phyloP scores from a whole-genome alignment of 805 yeast species.

The Danielia reshetovae region DNA sequence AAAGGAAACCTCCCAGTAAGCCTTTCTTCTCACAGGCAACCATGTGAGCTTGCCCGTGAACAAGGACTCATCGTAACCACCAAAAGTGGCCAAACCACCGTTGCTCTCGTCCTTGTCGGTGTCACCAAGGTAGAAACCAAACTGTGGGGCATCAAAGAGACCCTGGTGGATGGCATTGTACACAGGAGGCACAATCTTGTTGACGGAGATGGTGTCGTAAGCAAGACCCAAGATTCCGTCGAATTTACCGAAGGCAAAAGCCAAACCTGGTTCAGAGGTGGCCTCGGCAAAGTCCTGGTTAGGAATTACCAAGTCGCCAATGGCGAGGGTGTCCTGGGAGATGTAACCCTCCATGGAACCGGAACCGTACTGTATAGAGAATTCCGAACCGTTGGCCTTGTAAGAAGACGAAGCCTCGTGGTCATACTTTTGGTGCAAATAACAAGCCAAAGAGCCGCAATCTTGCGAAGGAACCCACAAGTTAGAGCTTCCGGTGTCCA shows the following conservation, averaged over 20 bases:
- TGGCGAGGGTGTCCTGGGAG: conserved; percentile 74
- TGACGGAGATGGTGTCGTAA: conserved; percentile 85
- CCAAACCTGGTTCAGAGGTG: conserved; percentile 94
- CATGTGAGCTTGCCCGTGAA: conserved; percentile 84
- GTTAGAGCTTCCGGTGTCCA: conserved; percentile 96
- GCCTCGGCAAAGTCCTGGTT: conserved; percentile 96
- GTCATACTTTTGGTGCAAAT: conserved; percentile 87
- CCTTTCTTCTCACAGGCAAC: conserved; percentile 98
- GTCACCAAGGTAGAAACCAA: conserved; percentile 89
- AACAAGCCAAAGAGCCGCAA: conserved; percentile 93
- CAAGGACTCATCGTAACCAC: conserved; percentile 80
- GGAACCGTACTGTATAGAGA: conserved; percentile 86
- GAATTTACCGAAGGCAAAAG: conserved; percentile 97
- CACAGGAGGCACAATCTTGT: conserved; percentile 88
- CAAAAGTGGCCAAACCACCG: conserved; percentile 94
- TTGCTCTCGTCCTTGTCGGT: conserved; percentile 56
- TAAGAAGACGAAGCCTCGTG: conserved; percentile 79
- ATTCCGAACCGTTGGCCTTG: conserved; percentile 80
- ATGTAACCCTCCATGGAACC: conserved; percentile 92
- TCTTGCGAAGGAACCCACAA: conserved; percentile 92
- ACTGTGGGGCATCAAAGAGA: conserved; percentile 76
- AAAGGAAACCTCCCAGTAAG: conserved; percentile 97
- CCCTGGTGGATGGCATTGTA: conserved; percentile 84
- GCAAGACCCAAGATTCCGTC: conserved; percentile 97
- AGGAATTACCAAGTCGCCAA: conserved; percentile 83